Conservation (phyloP, 176 grass and related monocot genomes). For the Aegilops sharonensis region DNA sequence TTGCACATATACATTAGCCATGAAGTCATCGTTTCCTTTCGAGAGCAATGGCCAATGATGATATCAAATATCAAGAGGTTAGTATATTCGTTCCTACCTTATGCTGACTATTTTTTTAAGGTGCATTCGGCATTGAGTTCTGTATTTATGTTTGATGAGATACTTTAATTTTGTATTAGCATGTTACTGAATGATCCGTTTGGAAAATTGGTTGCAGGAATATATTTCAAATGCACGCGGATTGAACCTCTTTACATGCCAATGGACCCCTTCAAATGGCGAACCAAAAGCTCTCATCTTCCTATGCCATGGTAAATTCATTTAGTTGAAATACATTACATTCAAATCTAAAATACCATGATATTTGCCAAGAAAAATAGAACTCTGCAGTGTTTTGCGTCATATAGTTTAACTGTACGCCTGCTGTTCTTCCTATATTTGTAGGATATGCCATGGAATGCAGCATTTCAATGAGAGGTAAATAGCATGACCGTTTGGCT, state of each 20-base stretch:
- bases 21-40: not conserved
- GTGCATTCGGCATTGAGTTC: not conserved
- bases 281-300: constrained; percentile 74
- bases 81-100: not conserved
- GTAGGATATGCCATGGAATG: constrained; percentile 82
- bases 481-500: not conserved
- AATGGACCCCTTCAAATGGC: constrained; percentile 45
- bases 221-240: constrained; percentile 53
- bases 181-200: not conserved
- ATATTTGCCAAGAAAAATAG: not conserved
- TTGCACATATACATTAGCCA: not conserved
- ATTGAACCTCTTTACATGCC: constrained; percentile 58
- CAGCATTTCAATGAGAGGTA: constrained; percentile 88
- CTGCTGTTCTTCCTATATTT: not conserved
- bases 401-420: not conserved
- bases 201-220: constrained; percentile 32
- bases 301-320: constrained; percentile 60
- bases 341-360: not conserved
- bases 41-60: constrained; percentile 2
- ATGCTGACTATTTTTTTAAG: not conserved
- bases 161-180: not conserved
- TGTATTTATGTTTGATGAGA: not conserved
- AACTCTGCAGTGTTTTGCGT: not conserved
- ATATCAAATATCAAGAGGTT: constrained; percentile 68
- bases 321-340: not conserved